Evolutionary conservation across 495 filamentous ascomycete genomes (phyloP).

Genomic region (Tuber microsphaerosporum): DNA sequence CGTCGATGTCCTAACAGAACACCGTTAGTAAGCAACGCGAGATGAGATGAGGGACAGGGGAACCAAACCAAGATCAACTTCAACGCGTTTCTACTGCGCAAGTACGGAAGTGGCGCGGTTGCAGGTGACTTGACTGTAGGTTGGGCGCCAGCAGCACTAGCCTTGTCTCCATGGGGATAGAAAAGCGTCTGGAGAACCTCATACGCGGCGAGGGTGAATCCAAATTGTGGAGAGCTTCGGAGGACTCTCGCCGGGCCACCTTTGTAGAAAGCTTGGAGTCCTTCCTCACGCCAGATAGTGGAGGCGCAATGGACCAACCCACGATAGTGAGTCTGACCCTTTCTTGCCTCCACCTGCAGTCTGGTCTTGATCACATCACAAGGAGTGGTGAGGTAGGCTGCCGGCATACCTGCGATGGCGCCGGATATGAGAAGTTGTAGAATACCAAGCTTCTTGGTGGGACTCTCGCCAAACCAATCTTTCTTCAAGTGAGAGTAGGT

Average conservation of each 20-base stretch:
- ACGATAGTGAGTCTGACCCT: slow-evolving; percentile 81
- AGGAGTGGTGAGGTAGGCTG: slow-evolving; percentile 92
- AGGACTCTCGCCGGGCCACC: slow-evolving; percentile 90
- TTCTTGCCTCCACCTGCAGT: slow-evolving; percentile 91
- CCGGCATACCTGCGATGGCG: slow-evolving; percentile 97
- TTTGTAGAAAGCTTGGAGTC: slow-evolving; percentile 95
- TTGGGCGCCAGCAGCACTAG: slow-evolving; percentile 42
- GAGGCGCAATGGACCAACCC: slow-evolving; percentile 77
- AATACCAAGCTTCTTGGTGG: slow-evolving; percentile 83
- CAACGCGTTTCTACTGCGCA: slow-evolving; percentile 85
- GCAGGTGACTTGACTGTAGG: slow-evolving; percentile 44
- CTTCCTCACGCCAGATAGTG: slow-evolving; percentile 81
- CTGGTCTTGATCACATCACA: slow-evolving; percentile 99
- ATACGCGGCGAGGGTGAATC: slow-evolving; percentile 91
- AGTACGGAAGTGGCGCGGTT: slow-evolving; percentile 64
- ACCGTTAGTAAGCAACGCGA: slow-evolving; percentile 6
- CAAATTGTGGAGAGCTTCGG: slow-evolving; percentile 92
- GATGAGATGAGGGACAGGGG: not conserved
- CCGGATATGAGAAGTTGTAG: slow-evolving; percentile 88
- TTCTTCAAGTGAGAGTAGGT: slow-evolving; percentile 89
- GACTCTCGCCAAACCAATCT: slow-evolving; percentile 84
- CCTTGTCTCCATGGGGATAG: slow-evolving; percentile 65
- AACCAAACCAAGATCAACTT: slow-evolving; percentile 68
- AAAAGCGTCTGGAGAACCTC: slow-evolving; percentile 79
- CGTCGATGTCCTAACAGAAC: slow-evolving; percentile 60